Percentiles rank a stretch among this genome's conserved stretches.
These are phyloP conservation scores for Stramenopiles sp. DNA, from an alignment of 352 stramenopile genomes.

Conservation along the genomic window DNA sequence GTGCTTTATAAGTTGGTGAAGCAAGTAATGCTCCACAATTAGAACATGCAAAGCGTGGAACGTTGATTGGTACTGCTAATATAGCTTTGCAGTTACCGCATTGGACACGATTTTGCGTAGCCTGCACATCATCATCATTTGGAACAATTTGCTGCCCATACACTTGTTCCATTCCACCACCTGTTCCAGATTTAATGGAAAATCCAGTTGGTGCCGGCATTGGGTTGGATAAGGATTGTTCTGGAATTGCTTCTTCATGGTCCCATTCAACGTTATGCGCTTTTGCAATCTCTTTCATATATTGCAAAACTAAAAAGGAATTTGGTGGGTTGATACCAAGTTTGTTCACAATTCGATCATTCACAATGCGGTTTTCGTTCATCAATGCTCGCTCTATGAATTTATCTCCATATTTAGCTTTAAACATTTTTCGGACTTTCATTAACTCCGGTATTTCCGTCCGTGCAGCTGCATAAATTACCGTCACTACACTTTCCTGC, in stretches of 20 bases:
- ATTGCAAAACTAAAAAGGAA: conserved; percentile 76
- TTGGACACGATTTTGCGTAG: too few species aligned
- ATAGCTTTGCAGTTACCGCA: too few species aligned
- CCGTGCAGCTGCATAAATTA: conserved; percentile 70
- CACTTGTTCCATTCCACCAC: conserved; percentile 60
- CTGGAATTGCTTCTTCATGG: conserved; percentile 42
- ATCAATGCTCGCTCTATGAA: conserved; percentile 48
- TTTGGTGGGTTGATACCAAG: conserved; percentile 75
- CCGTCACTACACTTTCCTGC: conserved; percentile 62
- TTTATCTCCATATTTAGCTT: conserved; percentile 48
- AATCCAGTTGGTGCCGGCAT: conserved; percentile 64
- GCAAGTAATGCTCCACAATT: too few species aligned
- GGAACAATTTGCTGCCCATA: too few species aligned
- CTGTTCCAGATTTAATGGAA: conserved; percentile 43
- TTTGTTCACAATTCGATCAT: conserved; percentile 71
- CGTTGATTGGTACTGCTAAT: too few species aligned
- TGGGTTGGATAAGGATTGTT: conserved; percentile 46
- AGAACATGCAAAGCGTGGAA: too few species aligned
- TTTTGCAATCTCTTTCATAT: conserved; percentile 84
- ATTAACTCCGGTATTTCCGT: conserved; percentile 74
- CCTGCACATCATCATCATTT: too few species aligned
- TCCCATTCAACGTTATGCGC: conserved; percentile 83
- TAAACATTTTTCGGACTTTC: conserved; percentile 48
- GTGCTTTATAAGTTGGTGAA: too few species aligned
- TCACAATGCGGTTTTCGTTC: conserved; percentile 65